Base-by-base conservation (phyloP, 2,329 filamentous ascomycete species). In the Cordyceps farinosa region DNA sequence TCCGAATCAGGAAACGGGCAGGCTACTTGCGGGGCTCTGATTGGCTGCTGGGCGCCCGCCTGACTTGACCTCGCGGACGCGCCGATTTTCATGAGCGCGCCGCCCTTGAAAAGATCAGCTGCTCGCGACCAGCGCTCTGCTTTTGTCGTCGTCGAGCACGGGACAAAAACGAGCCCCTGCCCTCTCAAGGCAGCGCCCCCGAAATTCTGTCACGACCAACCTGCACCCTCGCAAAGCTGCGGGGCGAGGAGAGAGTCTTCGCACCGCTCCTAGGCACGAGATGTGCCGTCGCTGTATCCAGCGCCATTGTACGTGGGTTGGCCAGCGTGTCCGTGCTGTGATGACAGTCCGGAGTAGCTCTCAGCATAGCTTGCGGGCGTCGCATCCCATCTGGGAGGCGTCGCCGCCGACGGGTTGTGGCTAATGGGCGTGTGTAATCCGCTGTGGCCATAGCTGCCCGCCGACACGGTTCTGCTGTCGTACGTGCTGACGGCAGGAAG, bases 361-460 rank as follows among this genome's bases (percentile, higher is more conserved):
- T 79, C 77, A 1, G 73, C 62, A 63, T 79, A 79, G 52, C 70
- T 73, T 17, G 74, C 69, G 5, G 79, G 72, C 54, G 77, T 64
- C 36, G 76, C 67, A 22, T 80, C 78, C 78, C 78, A 80, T 59
- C 78, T 71, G 22, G 76, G 73, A 27, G 74, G 72, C n/a, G 77
- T 75, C 45, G 76, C 72, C 5, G 75, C 68, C 3, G 75, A 69
- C 32, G 74, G 72, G 57, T 77, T 72, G 62, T 77, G 74, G 68
- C 69, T 78, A 66, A 77, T 71, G 13, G 73, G 75, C 44, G 74
- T 79, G 67, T 76, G 77, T 57, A 79, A 66, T 5, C 77, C 77
- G 42, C 75, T 72, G 48, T 73, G 69, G 47, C 75, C 74, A 66
- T 82, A 82, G 2, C 78, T 72, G 44, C 70, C 65, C 0, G 71